These are phyloP conservation scores for Orbilia oligospora DNA, from an alignment of 2,329 filamentous ascomycete genomes.

Conservation along the genomic window DNA sequence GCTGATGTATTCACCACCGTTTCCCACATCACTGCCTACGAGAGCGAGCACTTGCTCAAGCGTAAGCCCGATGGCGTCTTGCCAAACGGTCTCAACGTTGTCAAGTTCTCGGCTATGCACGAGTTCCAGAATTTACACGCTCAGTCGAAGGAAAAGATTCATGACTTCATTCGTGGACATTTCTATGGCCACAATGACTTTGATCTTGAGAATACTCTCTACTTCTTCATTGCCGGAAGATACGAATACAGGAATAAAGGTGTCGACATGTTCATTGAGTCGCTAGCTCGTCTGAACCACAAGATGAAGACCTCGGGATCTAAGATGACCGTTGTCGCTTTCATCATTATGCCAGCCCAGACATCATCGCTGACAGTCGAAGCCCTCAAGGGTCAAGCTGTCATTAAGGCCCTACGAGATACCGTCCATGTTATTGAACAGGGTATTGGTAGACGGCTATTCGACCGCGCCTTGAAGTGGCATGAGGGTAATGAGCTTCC, in stretches of 20 bases:
- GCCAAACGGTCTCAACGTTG: conserved; percentile 97
- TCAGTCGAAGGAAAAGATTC: conserved; percentile 96
- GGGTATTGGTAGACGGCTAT: conserved; percentile 92
- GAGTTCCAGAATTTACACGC: conserved; percentile 99
- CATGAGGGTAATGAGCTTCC: conserved; percentile 93
- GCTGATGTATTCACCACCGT: conserved; percentile 99
- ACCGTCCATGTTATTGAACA: conserved; percentile 93
- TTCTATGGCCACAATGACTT: conserved; percentile 99
- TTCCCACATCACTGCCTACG: conserved; percentile 97
- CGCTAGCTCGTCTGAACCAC: conserved; percentile 93
- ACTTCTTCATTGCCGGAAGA: conserved; percentile 95
- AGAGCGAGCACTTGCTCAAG: conserved; percentile 97
- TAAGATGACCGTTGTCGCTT: conserved; percentile 94
- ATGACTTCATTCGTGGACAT: conserved; percentile 96
- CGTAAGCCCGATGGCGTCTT: conserved; percentile 96
- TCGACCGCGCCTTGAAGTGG: conserved; percentile 94
- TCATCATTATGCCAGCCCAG: conserved; percentile 98
- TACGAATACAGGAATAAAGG: conserved; percentile 99
- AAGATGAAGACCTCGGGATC: conserved; percentile 86
- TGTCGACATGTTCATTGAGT: conserved; percentile 99
- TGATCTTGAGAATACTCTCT: conserved; percentile 94
- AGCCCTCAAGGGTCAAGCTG: conserved; percentile 94
- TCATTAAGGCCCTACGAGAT: conserved; percentile 94
- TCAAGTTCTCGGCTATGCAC: conserved; percentile 97
- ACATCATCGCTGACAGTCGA: conserved; percentile 95